Evolutionary conservation across 2,329 filamentous ascomycete species (phyloP).

Genomic region (Trichophyton mentagrophytes): DNA sequence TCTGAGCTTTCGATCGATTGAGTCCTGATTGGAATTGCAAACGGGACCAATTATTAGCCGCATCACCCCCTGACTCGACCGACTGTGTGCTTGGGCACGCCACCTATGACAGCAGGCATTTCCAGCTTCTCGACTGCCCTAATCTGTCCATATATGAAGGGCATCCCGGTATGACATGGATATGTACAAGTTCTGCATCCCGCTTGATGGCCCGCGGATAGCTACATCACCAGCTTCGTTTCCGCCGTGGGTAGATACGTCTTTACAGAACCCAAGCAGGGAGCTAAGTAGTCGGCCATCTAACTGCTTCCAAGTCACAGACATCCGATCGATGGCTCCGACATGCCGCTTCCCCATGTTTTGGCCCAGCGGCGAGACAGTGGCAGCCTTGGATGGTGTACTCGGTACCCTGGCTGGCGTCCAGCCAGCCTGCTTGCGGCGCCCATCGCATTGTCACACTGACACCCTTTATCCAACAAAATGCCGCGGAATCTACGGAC

Average conservation of each 20-base stretch:
- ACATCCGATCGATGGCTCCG: too few species aligned
- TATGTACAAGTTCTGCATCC: too few species aligned
- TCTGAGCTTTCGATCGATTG: neutral
- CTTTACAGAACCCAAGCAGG: too few species aligned
- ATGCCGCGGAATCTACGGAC: neutral
- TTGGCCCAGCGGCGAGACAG: neutral
- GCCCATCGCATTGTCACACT: neutral
- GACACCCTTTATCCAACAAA: neutral
- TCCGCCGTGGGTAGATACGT: too few species aligned
- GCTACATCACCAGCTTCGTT: too few species aligned
- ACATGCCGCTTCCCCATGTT: too few species aligned
- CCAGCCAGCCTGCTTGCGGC: neutral
- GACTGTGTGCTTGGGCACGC: neutral
- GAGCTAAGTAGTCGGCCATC: too few species aligned
- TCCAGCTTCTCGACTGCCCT: neutral
- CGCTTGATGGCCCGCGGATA: too few species aligned
- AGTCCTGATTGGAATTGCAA: neutral
- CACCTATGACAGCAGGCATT: neutral
- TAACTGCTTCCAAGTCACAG: too few species aligned
- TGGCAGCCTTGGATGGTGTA: neutral
- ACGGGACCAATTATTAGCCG: neutral
- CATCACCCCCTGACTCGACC: neutral
- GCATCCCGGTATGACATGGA: neutral
- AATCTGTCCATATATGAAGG: too few species aligned
- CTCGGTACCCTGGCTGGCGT: neutral